Evolutionary conservation across 805 yeast genomes (phyloP), one percentile per base, ranked within the genome.

Genomic region (Suhomyces emberorum): DNA sequence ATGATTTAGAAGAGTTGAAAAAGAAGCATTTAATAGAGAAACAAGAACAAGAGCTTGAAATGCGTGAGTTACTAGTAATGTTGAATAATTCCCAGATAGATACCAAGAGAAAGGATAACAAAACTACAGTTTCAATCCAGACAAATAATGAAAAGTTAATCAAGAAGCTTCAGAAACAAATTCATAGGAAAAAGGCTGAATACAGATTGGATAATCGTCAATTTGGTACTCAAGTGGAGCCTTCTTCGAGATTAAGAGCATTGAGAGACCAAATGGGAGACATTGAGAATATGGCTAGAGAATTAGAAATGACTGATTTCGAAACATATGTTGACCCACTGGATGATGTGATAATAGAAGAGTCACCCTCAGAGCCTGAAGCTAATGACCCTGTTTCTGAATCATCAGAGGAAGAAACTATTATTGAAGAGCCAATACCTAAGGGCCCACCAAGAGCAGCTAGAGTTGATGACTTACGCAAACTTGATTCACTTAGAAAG

Each of bases 211-310:
- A 69, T 33, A 71, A 65, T 41, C 55, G 67, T 29, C 60, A 62
- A 46, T 72, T 65, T 62, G 78, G 77, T 32, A 53, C 73, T 9
- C 68, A 72, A 19, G 74, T 81, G 18, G 95, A 86, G 54, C 95
- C 96, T 3, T 83, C 83, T 49, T 74, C 83, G 3, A 69, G 91
- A 45, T 62, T 88, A 34, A 72, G 93, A 42, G 81, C 77, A 29
- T 68, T 89, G 48, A 70, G 96, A 37, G 86, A 82, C 49, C 76
- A 82, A 54, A 88, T 88, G 95, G 95, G 85, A 41, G 81, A 77
- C 44, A 70, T 89, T 35, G 95, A 86, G 54, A 74, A 76, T 32
- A 85, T 86, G 65, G 96, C 96, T 0, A 67, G 95, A 42, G 85
- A 83, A 51, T 69, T 91, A 40, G 97, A 91, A 55, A 81, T 79